Percentiles rank a stretch among this genome's conserved stretches.
phyloP scores from a whole-genome alignment of 1,284 basidiomycete genomes.

The Cryptococcus amylolentus region DNA sequence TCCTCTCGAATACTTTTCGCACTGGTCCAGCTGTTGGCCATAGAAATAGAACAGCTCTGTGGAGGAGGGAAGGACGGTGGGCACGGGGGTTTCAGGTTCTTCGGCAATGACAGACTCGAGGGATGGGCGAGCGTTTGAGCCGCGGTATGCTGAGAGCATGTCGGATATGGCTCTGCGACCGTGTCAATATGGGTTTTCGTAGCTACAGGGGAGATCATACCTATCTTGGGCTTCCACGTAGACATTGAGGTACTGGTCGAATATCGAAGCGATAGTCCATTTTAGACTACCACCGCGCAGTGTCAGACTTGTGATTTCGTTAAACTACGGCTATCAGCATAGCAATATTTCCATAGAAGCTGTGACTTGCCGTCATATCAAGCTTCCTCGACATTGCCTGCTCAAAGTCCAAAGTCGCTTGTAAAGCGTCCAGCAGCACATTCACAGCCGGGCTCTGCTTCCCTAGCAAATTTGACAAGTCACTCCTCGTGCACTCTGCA shows the following conservation, averaged over 20 bases:
- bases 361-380: constrained; percentile 62
- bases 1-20: constrained; percentile 71
- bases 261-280: constrained; percentile 75
- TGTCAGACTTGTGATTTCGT: constrained; percentile 37
- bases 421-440: constrained; percentile 74
- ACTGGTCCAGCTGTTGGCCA: constrained; percentile 89
- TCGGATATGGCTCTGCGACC: constrained; percentile 47
- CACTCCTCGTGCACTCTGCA: constrained; percentile 68
- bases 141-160: constrained; percentile 68
- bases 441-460: constrained; percentile 63
- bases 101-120: constrained; percentile 58
- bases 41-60: constrained; percentile 98
- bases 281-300: constrained; percentile 15
- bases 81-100: constrained; percentile 56
- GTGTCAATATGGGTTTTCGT: background rate
- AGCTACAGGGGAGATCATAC: constrained; percentile 38
- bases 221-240: constrained; percentile 97
- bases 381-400: constrained; percentile 71
- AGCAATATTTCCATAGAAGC: background rate
- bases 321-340: constrained; percentile 35
- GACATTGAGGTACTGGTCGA: constrained; percentile 85
- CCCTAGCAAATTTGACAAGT: constrained; percentile 51
- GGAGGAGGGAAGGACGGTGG: constrained; percentile 80
- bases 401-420: constrained; percentile 84
- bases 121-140: constrained; percentile 61